phyloP scores from a whole-genome alignment of 768 basidiomycete species.

The Collybia mongolica region DNA sequence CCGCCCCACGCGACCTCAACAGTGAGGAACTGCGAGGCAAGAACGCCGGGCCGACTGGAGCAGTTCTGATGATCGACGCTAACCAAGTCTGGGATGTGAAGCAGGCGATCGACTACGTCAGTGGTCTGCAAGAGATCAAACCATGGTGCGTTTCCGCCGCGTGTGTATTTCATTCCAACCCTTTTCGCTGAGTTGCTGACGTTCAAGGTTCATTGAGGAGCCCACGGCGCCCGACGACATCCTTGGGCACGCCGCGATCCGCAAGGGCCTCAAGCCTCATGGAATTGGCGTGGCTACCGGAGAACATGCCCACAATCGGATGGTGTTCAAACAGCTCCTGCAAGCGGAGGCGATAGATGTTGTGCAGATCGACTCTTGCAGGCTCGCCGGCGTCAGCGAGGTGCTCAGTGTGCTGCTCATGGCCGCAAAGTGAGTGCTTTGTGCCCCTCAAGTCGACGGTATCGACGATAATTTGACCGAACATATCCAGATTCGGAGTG shows the following conservation, averaged over 20 bases:
- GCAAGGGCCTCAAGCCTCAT: slow-evolving; percentile 65
- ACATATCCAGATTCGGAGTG: slow-evolving; percentile 60
- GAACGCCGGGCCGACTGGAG: slow-evolving; percentile 93
- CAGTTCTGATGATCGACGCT: slow-evolving; percentile 95
- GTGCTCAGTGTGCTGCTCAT: slow-evolving; percentile 88
- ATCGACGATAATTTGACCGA: neutral
- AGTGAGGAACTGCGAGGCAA: slow-evolving; percentile 72
- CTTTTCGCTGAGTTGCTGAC: neutral
- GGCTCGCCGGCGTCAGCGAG: slow-evolving; percentile 91
- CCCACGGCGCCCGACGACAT: slow-evolving; percentile 92
- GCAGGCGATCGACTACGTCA: slow-evolving; percentile 90
- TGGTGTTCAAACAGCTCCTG: slow-evolving; percentile 94
- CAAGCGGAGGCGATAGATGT: slow-evolving; percentile 94
- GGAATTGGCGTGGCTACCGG: slow-evolving; percentile 93
- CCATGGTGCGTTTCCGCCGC: slow-evolving; percentile 67
- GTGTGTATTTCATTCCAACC: neutral
- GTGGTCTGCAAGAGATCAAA: slow-evolving; percentile 71
- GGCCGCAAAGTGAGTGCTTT: slow-evolving; percentile 69
- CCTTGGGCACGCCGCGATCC: slow-evolving; percentile 78
- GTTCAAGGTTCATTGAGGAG: slow-evolving; percentile 91
- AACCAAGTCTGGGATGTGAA: slow-evolving; percentile 97
- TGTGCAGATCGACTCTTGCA: slow-evolving; percentile 92
- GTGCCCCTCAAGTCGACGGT: neutral
- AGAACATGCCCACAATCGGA: slow-evolving; percentile 92
- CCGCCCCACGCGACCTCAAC: slow-evolving; percentile 56